These are phyloP conservation scores for Lathyrus sativus DNA, from an alignment of 306 rosid genomes.

Conservation along the genomic window DNA sequence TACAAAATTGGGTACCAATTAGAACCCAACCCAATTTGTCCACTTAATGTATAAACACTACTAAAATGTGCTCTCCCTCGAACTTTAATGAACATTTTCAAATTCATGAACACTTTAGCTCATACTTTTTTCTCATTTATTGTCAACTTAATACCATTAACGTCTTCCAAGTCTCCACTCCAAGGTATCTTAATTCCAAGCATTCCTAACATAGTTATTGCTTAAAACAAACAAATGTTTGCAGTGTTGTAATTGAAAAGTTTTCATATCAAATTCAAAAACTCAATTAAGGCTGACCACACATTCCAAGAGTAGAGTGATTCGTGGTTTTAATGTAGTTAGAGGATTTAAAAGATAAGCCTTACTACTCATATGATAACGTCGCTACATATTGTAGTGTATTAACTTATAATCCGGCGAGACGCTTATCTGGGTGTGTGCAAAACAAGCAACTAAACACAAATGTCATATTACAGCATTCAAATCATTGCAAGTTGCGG, in stretches of 20 bases:
- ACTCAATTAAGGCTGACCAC: slow-evolving; percentile 1
- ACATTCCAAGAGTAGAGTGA: neutral
- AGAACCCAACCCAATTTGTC: too few species aligned
- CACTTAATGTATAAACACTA: too few species aligned
- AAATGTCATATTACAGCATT: slow-evolving; percentile 25
- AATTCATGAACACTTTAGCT: too few species aligned
- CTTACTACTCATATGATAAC: neutral
- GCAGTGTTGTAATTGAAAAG: neutral
- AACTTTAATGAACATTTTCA: too few species aligned
- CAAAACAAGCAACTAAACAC: slow-evolving; percentile 18
- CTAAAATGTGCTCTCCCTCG: too few species aligned
- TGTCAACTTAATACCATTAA: too few species aligned
- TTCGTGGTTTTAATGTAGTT: neutral
- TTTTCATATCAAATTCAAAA: neutral
- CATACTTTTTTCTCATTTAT: too few species aligned
- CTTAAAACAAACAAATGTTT: slow-evolving; percentile 1
- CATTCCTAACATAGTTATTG: too few species aligned
- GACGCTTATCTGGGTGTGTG: slow-evolving; percentile 1
- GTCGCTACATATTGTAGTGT: neutral
- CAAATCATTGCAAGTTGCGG: slow-evolving; percentile 32
- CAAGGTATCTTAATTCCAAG: too few species aligned
- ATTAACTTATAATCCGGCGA: neutral
- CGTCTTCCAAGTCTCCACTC: too few species aligned
- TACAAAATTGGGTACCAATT: too few species aligned
- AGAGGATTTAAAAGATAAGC: slow-evolving; percentile 5